Evolutionary conservation across 345 rosid genomes (phyloP).

Genomic region (Cardamine occulta): DNA sequence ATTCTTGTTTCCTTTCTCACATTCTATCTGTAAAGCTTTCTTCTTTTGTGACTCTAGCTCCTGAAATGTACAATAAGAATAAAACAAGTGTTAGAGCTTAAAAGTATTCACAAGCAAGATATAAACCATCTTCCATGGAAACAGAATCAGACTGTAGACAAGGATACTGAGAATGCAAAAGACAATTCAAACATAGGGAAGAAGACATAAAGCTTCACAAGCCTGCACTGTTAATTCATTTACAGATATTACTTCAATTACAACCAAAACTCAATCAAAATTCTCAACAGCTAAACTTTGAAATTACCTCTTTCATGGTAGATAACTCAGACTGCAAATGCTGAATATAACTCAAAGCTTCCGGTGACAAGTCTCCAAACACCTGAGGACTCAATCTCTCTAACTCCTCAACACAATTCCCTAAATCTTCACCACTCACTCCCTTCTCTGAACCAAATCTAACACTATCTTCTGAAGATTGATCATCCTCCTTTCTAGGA

Average conservation of each 20-base stretch:
- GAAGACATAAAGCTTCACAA: slow-evolving; percentile 15
- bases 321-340: slow-evolving; percentile 67
- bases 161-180: slow-evolving; percentile 5
- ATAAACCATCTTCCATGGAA: slow-evolving; percentile 7
- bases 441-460: slow-evolving; percentile 42
- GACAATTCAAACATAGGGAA: neutral
- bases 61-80: slow-evolving; percentile 44
- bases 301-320: slow-evolving; percentile 57
- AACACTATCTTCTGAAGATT: slow-evolving; percentile 31
- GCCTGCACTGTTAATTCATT: neutral
- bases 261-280: neutral
- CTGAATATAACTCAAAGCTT: slow-evolving; percentile 69
- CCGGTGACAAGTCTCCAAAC: slow-evolving; percentile 69
- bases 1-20: slow-evolving; percentile 62
- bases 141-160: slow-evolving; percentile 4
- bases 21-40: slow-evolving; percentile 55
- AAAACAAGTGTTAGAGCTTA: slow-evolving; percentile 23
- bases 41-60: slow-evolving; percentile 68
- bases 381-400: slow-evolving; percentile 59
- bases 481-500: slow-evolving; percentile 38
- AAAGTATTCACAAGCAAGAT: neutral
- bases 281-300: neutral
- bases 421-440: slow-evolving; percentile 42
- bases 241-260: neutral
- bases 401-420: slow-evolving; percentile 49